Evolutionary conservation across 2,329 filamentous ascomycete genomes (phyloP).

Genomic region (Plectosphaerella plurivora): DNA sequence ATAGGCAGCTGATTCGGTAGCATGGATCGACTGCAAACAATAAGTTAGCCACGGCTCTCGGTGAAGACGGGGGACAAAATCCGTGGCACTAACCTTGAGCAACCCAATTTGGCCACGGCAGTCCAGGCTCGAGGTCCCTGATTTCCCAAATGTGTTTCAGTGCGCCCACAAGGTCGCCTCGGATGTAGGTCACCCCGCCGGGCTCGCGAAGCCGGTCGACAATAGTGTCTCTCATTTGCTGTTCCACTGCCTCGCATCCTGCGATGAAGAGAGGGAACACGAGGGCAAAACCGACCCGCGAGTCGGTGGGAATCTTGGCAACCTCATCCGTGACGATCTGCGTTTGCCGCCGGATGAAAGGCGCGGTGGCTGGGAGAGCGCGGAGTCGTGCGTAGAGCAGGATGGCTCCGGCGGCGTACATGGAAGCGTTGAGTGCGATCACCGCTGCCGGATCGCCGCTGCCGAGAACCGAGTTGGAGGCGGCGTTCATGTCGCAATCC

Average conservation of each 20-base stretch:
- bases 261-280: slow-evolving; percentile 12
- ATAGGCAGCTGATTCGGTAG: slow-evolving; percentile 8
- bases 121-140: slow-evolving; percentile 9
- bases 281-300: slow-evolving; percentile 8
- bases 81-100: slow-evolving; percentile 5
- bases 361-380: slow-evolving; percentile 8
- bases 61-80: not conserved
- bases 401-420: slow-evolving; percentile 10
- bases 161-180: slow-evolving; percentile 10
- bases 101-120: slow-evolving; percentile 10
- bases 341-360: slow-evolving; percentile 9
- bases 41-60: not conserved
- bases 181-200: slow-evolving; percentile 6
- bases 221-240: slow-evolving; percentile 6
- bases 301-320: slow-evolving; percentile 6
- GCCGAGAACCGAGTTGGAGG: slow-evolving; percentile 1
- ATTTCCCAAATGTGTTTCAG: slow-evolving; percentile 12
- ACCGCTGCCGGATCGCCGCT: slow-evolving; percentile 7
- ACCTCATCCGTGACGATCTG: slow-evolving; percentile 6
- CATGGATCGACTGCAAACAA: slow-evolving; percentile 4
- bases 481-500: slow-evolving; percentile 6
- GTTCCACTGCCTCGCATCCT: slow-evolving; percentile 12
- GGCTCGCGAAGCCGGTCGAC: slow-evolving; percentile 4
- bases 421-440: slow-evolving; percentile 10
- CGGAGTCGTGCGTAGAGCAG: slow-evolving; percentile 9